These are phyloP conservation scores for Chlorella sp. DNA, from an alignment of 139 green algal genomes.

Conservation along the genomic window DNA sequence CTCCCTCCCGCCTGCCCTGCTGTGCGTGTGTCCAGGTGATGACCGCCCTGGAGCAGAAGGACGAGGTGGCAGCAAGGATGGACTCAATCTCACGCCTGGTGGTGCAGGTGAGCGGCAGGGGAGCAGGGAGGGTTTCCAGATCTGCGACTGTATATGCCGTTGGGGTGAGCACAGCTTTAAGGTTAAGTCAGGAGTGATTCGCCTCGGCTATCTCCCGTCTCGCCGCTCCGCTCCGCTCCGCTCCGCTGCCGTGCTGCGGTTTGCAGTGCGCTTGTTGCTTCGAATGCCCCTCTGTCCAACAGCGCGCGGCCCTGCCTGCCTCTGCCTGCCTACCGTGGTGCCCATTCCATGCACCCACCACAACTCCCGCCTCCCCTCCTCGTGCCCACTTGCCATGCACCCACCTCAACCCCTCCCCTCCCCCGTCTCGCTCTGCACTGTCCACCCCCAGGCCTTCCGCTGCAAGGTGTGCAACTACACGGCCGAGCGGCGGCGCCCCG, in stretches of 20 bases:
- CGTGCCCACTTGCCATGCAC: neutral
- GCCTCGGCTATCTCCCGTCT: too few species aligned
- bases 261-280: too few species aligned
- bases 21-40: conserved; percentile 24
- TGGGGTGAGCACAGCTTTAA: too few species aligned
- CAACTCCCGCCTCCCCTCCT: too few species aligned
- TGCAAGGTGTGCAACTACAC: conserved; percentile 54
- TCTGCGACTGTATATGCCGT: too few species aligned
- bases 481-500: conserved; percentile 32
- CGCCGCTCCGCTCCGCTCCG: too few species aligned
- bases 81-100: conserved; percentile 51
- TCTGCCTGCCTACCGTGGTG: too few species aligned
- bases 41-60: conserved; percentile 50
- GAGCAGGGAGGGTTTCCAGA: neutral
- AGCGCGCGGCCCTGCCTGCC: too few species aligned
- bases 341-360: too few species aligned
- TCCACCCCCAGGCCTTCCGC: conserved; percentile 42
- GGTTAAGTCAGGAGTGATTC: too few species aligned
- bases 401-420: neutral
- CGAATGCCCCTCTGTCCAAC: too few species aligned
- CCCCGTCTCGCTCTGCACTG: neutral
- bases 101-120: conserved; percentile 11
- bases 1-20: neutral
- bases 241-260: too few species aligned
- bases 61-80: conserved; percentile 53